Conservation (phyloP, 345 rosid species). For the Noccaea bulbosa region DNA sequence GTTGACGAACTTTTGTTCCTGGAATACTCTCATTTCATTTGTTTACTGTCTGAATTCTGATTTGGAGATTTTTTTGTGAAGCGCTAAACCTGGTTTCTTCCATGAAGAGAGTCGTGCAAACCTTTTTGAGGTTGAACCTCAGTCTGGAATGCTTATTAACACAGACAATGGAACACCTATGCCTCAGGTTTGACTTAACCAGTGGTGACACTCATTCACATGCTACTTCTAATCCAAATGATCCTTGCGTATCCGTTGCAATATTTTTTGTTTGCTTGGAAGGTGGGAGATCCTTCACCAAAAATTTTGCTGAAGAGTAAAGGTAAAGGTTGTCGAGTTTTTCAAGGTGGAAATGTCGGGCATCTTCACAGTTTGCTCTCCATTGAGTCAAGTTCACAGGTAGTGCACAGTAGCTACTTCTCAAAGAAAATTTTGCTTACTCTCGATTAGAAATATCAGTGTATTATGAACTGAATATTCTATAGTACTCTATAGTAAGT, state of each 20-base stretch:
- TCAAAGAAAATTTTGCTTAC: background rate
- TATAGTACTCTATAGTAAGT: background rate
- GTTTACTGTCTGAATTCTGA: slow-evolving; percentile 23
- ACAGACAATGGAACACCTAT: slow-evolving; percentile 96
- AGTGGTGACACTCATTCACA: background rate
- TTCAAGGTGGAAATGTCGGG: slow-evolving; percentile 96
- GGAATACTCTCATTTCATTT: background rate
- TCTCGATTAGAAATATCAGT: background rate
- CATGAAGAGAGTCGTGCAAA: slow-evolving; percentile 84
- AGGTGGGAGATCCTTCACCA: slow-evolving; percentile 73
- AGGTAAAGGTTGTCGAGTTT: slow-evolving; percentile 59
- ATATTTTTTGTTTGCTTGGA: slow-evolving; percentile 9
- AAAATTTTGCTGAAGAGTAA: slow-evolving; percentile 45
- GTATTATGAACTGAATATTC: background rate
- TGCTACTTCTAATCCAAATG: slow-evolving; percentile 5
- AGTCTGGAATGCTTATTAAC: slow-evolving; percentile 84
- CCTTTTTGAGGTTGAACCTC: slow-evolving; percentile 89
- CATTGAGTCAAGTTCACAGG: slow-evolving; percentile 96
- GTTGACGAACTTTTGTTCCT: background rate
- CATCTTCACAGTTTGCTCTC: slow-evolving; percentile 97
- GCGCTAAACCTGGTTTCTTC: slow-evolving; percentile 97
- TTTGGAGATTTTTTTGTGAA: slow-evolving; percentile 45
- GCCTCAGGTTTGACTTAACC: slow-evolving; percentile 67
- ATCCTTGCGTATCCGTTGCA: background rate
- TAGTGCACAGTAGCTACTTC: slow-evolving; percentile 5